Conservation (phyloP, 805 yeast genomes). For the Teunomyces tritomae region DNA sequence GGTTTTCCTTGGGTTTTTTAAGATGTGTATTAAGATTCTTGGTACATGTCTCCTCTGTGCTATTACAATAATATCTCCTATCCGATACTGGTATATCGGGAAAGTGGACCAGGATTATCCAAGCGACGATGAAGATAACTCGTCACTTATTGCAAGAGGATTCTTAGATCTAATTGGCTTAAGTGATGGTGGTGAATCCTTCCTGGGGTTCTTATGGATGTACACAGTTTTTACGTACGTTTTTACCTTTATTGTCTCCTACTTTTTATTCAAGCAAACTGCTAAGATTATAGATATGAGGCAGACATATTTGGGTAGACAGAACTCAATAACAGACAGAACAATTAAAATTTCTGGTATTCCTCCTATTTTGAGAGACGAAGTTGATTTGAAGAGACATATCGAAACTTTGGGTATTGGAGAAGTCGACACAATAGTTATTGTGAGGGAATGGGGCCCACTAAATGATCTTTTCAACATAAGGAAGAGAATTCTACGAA, state of each 20-base stretch:
- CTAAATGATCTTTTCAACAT: constrained; percentile 64
- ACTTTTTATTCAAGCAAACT: constrained; percentile 66
- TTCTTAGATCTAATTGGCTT: background rate
- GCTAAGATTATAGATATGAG: constrained; percentile 70
- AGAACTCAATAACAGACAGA: constrained; percentile 86
- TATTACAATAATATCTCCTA: constrained; percentile 74
- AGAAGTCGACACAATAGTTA: constrained; percentile 68
- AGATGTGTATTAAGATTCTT: constrained; percentile 75
- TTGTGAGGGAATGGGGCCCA: constrained; percentile 84
- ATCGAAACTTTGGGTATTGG: constrained; percentile 80
- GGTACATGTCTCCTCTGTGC: constrained; percentile 67
- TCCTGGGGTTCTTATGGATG: constrained; percentile 70
- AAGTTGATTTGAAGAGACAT: constrained; percentile 65
- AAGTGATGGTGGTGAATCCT: constrained; percentile 25
- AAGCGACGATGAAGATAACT: constrained; percentile 18
- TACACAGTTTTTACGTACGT: constrained; percentile 84
- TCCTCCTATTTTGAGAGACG: constrained; percentile 76
- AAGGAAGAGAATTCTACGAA: constrained; percentile 51
- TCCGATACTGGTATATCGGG: constrained; percentile 82
- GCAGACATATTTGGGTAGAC: constrained; percentile 79
- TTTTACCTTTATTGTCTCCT: constrained; percentile 68
- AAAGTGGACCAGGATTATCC: constrained; percentile 49
- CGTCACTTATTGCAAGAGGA: background rate
- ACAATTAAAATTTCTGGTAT: constrained; percentile 87
- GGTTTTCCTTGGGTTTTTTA: constrained; percentile 87